Evolutionary conservation across 2,329 filamentous ascomycete species (phyloP), one percentile per base, ranked within the genome.

Genomic region (Colletotrichum scovillei): DNA sequence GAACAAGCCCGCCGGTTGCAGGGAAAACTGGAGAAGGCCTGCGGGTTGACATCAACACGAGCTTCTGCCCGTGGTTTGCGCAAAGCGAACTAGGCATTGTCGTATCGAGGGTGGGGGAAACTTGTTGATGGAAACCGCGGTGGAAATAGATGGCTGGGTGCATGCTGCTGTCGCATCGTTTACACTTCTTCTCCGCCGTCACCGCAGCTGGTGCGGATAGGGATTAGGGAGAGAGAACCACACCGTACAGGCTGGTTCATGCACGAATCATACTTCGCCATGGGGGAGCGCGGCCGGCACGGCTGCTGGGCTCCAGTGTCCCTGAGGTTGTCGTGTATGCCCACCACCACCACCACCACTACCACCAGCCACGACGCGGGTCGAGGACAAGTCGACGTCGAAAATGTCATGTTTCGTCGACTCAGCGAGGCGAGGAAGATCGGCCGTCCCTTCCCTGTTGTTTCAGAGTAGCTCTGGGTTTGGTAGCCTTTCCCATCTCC

Each of bases 11-110:
- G 56, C 53, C 60, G 72, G 63, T 52, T 67, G 68, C 74, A 70
- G 60, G 49, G 59, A 49, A 66, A 73, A 73, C 46, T 71, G 71
- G 71, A 32, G 71, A 73, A 66, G 49, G 46, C 22, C 55, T 73
- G 71, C 71, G 49, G 67, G 60, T 71, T 73, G 71, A 70, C 67
- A 73, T 73, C 71, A 73, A 73, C 60, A 71, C 67, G 71, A 71
- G 70, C 70, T 62, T 26, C 62, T 53, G 56, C 59, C 60, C 42
- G 71, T 71, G 4, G 60, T 26, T 53, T 64, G 55, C 56, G 35
- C 22, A 22, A 49, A 57, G 56, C 19, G 60, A 46, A 62, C 32
- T 49, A 26, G 19, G 28, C 67, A 56, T 52, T 19, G 71, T 66
- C 35, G 67, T 53, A 70, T 55, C 56, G n/a, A 65, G 42, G 60